phyloP scores from a whole-genome alignment of 352 stramenopile species.

The Globisporangium spiculum region DNA sequence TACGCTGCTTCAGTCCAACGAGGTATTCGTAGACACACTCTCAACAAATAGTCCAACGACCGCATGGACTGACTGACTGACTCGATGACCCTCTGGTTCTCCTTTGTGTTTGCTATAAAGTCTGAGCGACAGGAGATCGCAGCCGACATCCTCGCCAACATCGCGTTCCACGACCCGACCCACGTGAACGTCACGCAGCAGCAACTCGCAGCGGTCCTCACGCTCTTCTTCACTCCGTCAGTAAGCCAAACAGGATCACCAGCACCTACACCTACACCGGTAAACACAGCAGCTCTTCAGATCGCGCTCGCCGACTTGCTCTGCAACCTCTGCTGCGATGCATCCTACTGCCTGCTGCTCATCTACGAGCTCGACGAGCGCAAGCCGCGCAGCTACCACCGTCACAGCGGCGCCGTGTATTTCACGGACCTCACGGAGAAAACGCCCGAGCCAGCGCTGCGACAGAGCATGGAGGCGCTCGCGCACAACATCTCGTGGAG shows the following conservation, averaged over 20 bases:
- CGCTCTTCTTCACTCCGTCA: constrained; percentile 31
- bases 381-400: constrained; percentile 32
- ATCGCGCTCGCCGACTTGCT: constrained; percentile 56
- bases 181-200: constrained; percentile 22
- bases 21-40: constrained; percentile 5
- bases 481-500: constrained; percentile 78
- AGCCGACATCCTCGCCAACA: constrained; percentile 42
- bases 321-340: constrained; percentile 54
- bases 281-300: constrained; percentile 9
- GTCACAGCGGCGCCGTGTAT: constrained; percentile 60
- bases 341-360: constrained; percentile 44
- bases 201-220: constrained; percentile 28
- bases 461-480: constrained; percentile 59
- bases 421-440: constrained; percentile 50
- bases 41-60: not conserved
- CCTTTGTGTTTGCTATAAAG: not conserved
- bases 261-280: not conserved
- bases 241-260: constrained; percentile 9
- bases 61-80: too few relatives aligned
- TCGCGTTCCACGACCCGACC: constrained; percentile 23
- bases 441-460: constrained; percentile 33
- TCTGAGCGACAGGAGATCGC: constrained; percentile 27
- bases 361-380: constrained; percentile 70
- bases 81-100: not conserved
- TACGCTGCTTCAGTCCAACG: constrained; percentile 18